Percentiles rank a stretch among this genome's conserved stretches.
phyloP scores from a whole-genome alignment of 2,329 filamentous ascomycete species.

The Sporothrix dimorphospora region DNA sequence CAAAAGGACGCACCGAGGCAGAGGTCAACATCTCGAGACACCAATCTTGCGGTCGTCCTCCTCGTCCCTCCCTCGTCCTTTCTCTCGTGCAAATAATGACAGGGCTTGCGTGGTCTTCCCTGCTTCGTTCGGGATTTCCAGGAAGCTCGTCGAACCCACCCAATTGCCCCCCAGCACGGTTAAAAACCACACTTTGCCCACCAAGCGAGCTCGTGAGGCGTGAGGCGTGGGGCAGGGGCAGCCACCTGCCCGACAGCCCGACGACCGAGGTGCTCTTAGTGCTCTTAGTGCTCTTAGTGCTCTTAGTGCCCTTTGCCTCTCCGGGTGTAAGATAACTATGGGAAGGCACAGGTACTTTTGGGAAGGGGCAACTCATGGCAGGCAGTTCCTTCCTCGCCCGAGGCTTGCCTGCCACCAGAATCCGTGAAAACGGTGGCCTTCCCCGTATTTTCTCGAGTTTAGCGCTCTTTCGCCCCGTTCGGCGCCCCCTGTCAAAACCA shows the following conservation, averaged over 20 bases:
- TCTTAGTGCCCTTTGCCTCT: background rate
- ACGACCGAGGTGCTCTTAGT: background rate
- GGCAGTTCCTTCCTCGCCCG: background rate
- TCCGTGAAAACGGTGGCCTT: constrained; percentile 7
- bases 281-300: background rate
- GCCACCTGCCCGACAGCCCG: background rate
- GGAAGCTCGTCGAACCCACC: background rate
- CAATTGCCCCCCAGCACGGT: too few relatives aligned
- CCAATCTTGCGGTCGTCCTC: too few relatives aligned
- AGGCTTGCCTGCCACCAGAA: background rate
- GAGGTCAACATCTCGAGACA: background rate
- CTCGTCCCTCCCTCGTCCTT: background rate
- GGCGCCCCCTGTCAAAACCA: constrained; percentile 17
- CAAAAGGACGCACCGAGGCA: background rate
- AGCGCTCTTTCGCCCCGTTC: background rate
- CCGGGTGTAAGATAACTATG: background rate
- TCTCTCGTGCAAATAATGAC: constrained; percentile 4
- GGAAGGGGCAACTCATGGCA: background rate
- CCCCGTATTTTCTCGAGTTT: constrained; percentile 1
- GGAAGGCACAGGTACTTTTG: background rate
- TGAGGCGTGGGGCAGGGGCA: background rate
- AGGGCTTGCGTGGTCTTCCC: background rate
- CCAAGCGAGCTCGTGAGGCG: background rate
- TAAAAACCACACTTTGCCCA: background rate
- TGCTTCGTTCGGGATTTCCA: constrained; percentile 12